A percentile compares a stretch with the other conserved stretches of the same genome.
phyloP scores from a whole-genome alignment of 129 eudicot genomes.

The Heracleum sosnowskyi region DNA sequence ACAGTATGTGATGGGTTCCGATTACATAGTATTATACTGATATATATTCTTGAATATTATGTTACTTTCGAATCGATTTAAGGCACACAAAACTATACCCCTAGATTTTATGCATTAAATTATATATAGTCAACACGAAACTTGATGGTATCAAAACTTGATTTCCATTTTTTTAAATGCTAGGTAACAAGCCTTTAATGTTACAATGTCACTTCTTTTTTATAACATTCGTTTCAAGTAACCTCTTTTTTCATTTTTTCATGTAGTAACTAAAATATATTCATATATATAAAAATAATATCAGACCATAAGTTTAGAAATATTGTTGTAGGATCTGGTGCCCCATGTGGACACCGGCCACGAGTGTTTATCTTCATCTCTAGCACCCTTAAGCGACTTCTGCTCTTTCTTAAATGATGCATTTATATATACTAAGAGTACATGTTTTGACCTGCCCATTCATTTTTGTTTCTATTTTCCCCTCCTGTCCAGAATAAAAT shows the following conservation, averaged over 20 bases:
- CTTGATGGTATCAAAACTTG: neutral
- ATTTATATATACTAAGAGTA: neutral
- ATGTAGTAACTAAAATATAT: neutral
- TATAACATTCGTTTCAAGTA: neutral
- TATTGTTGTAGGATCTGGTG: neutral
- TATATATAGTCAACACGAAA: neutral
- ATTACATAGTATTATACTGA: too few species aligned
- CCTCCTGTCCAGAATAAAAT: neutral
- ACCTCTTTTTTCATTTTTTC: neutral
- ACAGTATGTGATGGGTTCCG: neutral
- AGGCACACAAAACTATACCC: neutral
- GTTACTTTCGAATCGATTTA: neutral
- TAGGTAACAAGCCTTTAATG: neutral
- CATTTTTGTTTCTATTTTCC: neutral
- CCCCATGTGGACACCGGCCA: neutral
- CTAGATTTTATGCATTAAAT: neutral
- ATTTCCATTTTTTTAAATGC: neutral
- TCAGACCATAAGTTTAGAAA: neutral
- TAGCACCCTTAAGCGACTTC: neutral
- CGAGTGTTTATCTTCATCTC: neutral
- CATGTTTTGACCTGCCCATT: neutral
- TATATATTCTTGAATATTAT: too few species aligned
- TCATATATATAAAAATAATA: neutral
- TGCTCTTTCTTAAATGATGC: neutral
- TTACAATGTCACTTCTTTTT: neutral